phyloP scores from a whole-genome alignment of 176 grass and related monocot genomes.

The Hyparrhenia diplandra region DNA sequence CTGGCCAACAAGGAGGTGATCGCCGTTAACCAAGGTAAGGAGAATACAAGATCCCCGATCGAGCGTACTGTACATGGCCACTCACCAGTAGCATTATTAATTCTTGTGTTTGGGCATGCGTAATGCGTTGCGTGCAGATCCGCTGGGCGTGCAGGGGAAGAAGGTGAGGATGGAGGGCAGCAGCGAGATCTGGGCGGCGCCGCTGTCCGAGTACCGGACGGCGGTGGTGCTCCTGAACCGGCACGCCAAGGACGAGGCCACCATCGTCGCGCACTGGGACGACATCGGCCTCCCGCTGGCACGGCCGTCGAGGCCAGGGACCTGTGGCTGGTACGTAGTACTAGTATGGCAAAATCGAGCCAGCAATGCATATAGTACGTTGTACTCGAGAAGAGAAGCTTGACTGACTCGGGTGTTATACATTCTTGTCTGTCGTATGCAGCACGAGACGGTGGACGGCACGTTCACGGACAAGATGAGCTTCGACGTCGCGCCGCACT shows the following conservation, averaged over 20 bases:
- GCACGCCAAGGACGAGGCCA: constrained; percentile 1
- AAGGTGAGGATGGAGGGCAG: constrained; percentile 89
- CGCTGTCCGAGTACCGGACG: constrained; percentile 50
- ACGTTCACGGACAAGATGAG: constrained; percentile 49
- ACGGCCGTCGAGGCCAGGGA: constrained; percentile 59
- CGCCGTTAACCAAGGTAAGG: constrained; percentile 79
- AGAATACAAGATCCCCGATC: too few relatives aligned
- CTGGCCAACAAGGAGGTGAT: constrained; percentile 89
- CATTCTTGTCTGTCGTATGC: too few relatives aligned
- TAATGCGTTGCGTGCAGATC: constrained; percentile 31
- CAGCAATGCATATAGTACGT: too few relatives aligned
- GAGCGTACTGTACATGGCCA: too few relatives aligned
- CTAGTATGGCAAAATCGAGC: too few relatives aligned
- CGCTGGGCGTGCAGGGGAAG: constrained; percentile 80
- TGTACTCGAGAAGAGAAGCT: too few relatives aligned
- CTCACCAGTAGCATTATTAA: too few relatives aligned
- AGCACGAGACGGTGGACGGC: constrained; percentile 48
- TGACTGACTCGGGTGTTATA: too few relatives aligned
- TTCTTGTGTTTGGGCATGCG: too few relatives aligned
- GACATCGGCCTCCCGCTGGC: constrained; percentile 62
- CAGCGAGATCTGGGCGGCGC: constrained; percentile 73
- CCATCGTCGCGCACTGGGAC: constrained; percentile 62
- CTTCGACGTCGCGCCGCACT: constrained; percentile 44
- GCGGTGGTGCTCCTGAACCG: constrained; percentile 65
- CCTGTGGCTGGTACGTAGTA: constrained; percentile 69